phyloP scores from a whole-genome alignment of 352 stramenopile species.

The Elongisporangium undulatum region DNA sequence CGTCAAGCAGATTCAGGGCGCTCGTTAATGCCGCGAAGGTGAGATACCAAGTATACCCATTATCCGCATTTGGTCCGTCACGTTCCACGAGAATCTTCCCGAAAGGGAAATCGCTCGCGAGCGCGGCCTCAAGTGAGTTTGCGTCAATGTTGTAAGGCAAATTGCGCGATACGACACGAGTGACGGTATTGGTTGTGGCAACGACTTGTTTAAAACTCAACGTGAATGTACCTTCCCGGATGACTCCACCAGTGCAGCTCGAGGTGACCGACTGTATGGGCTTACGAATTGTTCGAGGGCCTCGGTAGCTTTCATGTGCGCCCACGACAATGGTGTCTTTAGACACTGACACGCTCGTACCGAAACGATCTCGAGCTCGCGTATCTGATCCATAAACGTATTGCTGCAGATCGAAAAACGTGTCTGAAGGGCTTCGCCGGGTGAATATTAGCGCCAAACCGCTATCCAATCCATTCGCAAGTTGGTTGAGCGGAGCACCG shows the following conservation, averaged over 20 bases:
- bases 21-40: conserved; percentile 62
- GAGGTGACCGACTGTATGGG: conserved; percentile 57
- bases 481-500: conserved; percentile 41
- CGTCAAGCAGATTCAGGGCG: conserved; percentile 55
- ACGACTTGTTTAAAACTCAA: conserved; percentile 33
- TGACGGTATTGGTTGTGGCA: conserved; percentile 12
- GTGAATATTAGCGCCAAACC: conserved; percentile 53
- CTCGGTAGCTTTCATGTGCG: conserved; percentile 54
- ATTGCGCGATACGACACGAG: conserved; percentile 29
- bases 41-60: conserved; percentile 80
- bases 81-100: conserved; percentile 70
- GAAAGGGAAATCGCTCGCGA: conserved; percentile 70
- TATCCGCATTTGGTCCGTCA: conserved; percentile 32
- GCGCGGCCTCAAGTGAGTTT: conserved; percentile 29
- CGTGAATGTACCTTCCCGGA: conserved; percentile 41
- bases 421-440: conserved; percentile 38
- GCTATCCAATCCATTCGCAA: conserved; percentile 29
- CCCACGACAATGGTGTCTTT: conserved; percentile 71
- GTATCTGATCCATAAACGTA: conserved; percentile 63
- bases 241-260: conserved; percentile 9
- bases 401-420: conserved; percentile 75
- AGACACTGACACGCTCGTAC: conserved; percentile 57
- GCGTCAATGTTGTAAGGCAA: conserved; percentile 53
- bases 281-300: conserved; percentile 62
- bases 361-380: conserved; percentile 60